Evolutionary conservation across 768 basidiomycete genomes (phyloP).

Genomic region (Gloeophyllum trabeum): DNA sequence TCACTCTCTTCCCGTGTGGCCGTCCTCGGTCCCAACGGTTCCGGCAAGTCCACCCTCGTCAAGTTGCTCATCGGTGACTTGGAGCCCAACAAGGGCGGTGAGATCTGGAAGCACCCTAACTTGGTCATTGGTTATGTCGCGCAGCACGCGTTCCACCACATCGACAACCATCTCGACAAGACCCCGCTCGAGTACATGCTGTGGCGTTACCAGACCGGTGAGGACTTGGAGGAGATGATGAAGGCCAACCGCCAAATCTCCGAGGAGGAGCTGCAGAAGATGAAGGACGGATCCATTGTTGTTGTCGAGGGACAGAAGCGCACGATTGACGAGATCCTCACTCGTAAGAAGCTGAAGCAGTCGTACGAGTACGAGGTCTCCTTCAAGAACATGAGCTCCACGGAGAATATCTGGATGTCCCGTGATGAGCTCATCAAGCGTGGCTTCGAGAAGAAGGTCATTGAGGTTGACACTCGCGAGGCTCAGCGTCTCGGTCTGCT

Average conservation of each 20-base stretch:
- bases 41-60: conserved; percentile 95
- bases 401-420: conserved; percentile 96
- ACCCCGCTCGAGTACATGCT: conserved; percentile 98
- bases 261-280: conserved; percentile 85
- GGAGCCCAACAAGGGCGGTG: conserved; percentile 93
- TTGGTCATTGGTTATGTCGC: conserved; percentile 99
- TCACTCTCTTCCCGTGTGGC: conserved; percentile 98
- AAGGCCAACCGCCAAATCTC: conserved; percentile 85
- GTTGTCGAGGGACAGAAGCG: conserved; percentile 93
- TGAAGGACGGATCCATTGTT: conserved; percentile 87
- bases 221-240: conserved; percentile 93
- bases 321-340: conserved; percentile 81
- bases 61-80: conserved; percentile 94
- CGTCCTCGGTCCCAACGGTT: conserved; percentile 96
- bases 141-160: conserved; percentile 99
- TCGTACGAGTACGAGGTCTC: conserved; percentile 98
- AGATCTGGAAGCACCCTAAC: conserved; percentile 99
- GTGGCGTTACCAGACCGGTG: conserved; percentile 99
- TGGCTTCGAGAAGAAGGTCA: conserved; percentile 98
- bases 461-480: conserved; percentile 95
- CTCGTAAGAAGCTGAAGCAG: conserved; percentile 98
- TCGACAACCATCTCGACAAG: conserved; percentile 97
- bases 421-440: conserved; percentile 97
- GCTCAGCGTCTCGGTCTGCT: conserved; percentile 93
- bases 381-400: conserved; percentile 89